Evolutionary conservation across 768 basidiomycete genomes (phyloP).

Genomic region (Cubamyces sp.): DNA sequence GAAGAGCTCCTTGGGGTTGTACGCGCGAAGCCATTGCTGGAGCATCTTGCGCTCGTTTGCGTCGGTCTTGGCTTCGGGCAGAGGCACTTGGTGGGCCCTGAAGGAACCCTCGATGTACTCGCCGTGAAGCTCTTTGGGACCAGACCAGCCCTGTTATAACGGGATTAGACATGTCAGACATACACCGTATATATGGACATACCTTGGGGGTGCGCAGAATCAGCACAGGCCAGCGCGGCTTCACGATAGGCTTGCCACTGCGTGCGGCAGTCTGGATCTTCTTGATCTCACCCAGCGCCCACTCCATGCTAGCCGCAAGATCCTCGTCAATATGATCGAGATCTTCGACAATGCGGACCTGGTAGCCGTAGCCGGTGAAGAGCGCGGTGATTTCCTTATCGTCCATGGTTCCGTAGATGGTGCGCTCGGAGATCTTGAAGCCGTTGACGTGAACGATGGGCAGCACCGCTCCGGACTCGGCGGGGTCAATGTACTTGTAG

Average conservation of each 20-base stretch:
- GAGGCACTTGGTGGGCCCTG: constrained; percentile 87
- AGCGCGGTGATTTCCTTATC: constrained; percentile 77
- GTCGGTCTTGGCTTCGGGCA: constrained; percentile 70
- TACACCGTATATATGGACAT: neutral
- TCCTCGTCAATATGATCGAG: constrained; percentile 70
- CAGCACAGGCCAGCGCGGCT: constrained; percentile 92
- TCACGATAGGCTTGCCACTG: constrained; percentile 71
- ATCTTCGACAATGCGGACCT: constrained; percentile 80
- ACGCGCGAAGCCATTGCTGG: constrained; percentile 74
- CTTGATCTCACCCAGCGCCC: constrained; percentile 74
- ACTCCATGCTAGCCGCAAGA: constrained; percentile 80
- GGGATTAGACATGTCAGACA: neutral
- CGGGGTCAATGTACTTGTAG: constrained; percentile 89
- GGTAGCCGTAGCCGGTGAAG: constrained; percentile 89
- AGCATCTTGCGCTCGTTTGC: constrained; percentile 64
- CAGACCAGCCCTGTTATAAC: constrained; percentile 56
- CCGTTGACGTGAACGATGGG: constrained; percentile 89
- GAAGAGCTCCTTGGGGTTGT: constrained; percentile 72
- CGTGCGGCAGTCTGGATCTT: constrained; percentile 83
- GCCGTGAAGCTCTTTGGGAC: constrained; percentile 68
- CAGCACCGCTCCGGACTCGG: constrained; percentile 88
- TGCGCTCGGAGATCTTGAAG: constrained; percentile 90
- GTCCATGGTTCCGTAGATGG: constrained; percentile 91
- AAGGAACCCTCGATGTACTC: constrained; percentile 82
- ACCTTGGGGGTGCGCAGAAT: constrained; percentile 86